phyloP scores from a whole-genome alignment of 306 rosid genomes.

The Lithocarpus polystachyus region DNA sequence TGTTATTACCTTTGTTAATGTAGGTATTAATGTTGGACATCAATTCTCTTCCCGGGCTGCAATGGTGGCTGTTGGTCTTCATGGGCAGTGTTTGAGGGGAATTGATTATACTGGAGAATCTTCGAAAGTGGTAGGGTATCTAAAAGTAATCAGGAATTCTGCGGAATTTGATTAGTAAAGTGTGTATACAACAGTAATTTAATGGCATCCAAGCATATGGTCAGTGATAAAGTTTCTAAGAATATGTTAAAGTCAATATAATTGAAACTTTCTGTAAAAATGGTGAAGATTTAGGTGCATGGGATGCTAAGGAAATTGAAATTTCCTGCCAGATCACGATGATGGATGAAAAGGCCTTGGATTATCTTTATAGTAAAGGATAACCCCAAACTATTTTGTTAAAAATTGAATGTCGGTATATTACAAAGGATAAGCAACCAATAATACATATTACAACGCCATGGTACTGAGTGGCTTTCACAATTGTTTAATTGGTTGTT shows the following conservation, averaged over 20 bases:
- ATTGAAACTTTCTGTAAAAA: not conserved
- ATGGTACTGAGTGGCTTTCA: not conserved
- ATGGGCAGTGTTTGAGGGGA: slow-evolving; percentile 36
- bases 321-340: not conserved
- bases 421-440: not conserved
- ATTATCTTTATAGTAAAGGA: not conserved
- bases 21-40: slow-evolving; percentile 33
- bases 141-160: not conserved
- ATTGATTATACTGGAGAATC: slow-evolving; percentile 26
- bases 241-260: not conserved
- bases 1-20: not conserved
- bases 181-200: not conserved
- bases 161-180: not conserved
- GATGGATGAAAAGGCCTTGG: not conserved
- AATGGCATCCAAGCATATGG: not conserved
- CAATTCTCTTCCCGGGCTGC: slow-evolving; percentile 41
- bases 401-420: not conserved
- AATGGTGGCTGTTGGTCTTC: slow-evolving; percentile 40
- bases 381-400: not conserved
- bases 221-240: not conserved
- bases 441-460: not conserved
- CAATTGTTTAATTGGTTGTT: not conserved
- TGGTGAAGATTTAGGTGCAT: not conserved
- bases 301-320: not conserved
- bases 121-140: not conserved